phyloP scores from a whole-genome alignment of 2,329 filamentous ascomycete species.

The Seiridium cupressi region DNA sequence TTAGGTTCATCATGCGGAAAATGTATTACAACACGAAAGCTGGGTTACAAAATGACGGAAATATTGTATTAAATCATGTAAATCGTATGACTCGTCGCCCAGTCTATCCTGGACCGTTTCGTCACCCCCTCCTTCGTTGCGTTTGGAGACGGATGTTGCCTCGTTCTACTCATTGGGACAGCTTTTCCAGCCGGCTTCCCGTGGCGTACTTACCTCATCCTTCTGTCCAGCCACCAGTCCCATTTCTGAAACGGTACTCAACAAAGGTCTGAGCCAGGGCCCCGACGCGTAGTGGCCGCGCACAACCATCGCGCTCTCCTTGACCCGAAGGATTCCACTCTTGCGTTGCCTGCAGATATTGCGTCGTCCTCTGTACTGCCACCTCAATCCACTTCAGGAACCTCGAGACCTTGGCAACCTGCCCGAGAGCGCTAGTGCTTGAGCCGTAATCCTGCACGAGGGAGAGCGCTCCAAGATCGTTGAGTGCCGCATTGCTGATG shows the following conservation, averaged over 20 bases:
- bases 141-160: too few relatives aligned
- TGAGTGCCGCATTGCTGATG: neutral
- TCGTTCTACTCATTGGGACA: too few relatives aligned
- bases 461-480: neutral
- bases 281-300: neutral
- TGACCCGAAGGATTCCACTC: neutral
- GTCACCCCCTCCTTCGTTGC: too few relatives aligned
- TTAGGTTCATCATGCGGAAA: too few relatives aligned
- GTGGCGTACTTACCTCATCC: neutral
- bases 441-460: neutral
- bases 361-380: neutral
- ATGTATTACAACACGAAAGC: too few relatives aligned
- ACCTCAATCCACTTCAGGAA: neutral
- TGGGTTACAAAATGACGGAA: too few relatives aligned
- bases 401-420: neutral
- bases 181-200: too few relatives aligned
- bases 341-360: neutral
- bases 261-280: conserved; percentile 4
- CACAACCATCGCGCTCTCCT: neutral
- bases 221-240: neutral
- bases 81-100: too few relatives aligned
- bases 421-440: neutral
- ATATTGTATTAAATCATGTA: too few relatives aligned
- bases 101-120: too few relatives aligned
- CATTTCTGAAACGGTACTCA: neutral